These are phyloP conservation scores for Silene coronaria DNA, from an alignment of 179 eudicot species.

Conservation along the genomic window DNA sequence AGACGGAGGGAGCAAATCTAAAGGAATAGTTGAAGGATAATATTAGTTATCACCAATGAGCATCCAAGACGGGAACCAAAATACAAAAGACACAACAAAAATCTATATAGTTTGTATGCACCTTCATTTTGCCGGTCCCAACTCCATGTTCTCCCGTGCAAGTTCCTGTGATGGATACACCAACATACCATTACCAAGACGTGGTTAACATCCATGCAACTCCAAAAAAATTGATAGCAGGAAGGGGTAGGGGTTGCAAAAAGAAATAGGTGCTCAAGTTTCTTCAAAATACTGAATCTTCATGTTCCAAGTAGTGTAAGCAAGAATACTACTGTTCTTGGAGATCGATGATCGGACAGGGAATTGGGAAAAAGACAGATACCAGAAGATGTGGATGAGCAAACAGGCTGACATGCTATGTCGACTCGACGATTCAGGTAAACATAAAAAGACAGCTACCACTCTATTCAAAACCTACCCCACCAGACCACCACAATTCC, in stretches of 20 bases:
- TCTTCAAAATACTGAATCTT: background rate
- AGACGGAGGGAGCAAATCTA: no score
- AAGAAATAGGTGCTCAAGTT: no score
- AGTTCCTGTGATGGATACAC: constrained; percentile 48
- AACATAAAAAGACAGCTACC: no score
- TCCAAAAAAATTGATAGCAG: background rate
- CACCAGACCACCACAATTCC: no score
- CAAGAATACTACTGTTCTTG: background rate
- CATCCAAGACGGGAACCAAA: background rate
- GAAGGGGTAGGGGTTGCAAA: no score
- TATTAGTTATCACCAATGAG: no score
- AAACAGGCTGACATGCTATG: no score
- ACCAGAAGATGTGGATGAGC: background rate
- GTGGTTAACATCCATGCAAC: background rate
- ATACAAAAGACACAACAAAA: background rate
- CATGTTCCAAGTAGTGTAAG: background rate
- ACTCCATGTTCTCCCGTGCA: constrained; percentile 99
- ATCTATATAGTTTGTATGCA: constrained; percentile 13
- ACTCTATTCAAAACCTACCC: no score
- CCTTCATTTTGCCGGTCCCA: constrained; percentile 99
- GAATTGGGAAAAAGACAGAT: background rate
- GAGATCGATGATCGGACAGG: background rate
- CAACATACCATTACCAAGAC: background rate
- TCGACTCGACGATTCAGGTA: no score
- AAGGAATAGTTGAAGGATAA: no score